Evolutionary conservation across 2,329 filamentous ascomycete genomes (phyloP).

Genomic region (Tolypocladium capitatum): DNA sequence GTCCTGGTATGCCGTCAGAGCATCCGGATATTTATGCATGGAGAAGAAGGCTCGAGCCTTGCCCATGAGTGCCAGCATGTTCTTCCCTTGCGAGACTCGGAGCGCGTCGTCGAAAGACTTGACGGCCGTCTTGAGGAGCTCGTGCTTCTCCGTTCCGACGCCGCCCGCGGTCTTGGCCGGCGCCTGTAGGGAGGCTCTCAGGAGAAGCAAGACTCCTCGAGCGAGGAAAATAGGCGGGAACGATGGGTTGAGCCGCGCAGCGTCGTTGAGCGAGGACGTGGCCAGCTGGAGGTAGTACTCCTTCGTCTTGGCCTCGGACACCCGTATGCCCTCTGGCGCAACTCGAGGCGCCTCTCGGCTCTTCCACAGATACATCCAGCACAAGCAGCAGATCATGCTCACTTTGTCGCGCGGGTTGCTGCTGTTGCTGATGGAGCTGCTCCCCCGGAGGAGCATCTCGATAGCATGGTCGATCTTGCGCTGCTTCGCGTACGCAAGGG

Average conservation of each 20-base stretch:
- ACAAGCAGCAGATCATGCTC: conserved; percentile 70
- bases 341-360: conserved; percentile 63
- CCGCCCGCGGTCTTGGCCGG: conserved; percentile 56
- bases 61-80: conserved; percentile 85
- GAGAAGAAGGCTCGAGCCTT: conserved; percentile 80
- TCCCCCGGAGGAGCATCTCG: conserved; percentile 60
- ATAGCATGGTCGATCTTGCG: conserved; percentile 78
- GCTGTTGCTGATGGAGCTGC: conserved; percentile 54
- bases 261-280: conserved; percentile 87
- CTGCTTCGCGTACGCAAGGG: conserved; percentile 92
- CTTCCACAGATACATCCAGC: conserved; percentile 86
- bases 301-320: conserved; percentile 73
- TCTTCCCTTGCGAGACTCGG: conserved; percentile 69
- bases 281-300: conserved; percentile 84
- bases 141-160: conserved; percentile 59
- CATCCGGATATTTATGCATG: conserved; percentile 72
- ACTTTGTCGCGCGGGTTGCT: conserved; percentile 70
- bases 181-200: conserved; percentile 73
- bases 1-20: conserved; percentile 74
- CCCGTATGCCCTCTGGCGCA: conserved; percentile 46
- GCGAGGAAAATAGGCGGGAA: conserved; percentile 87
- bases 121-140: conserved; percentile 70
- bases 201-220: conserved; percentile 74
- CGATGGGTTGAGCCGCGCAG: conserved; percentile 82
- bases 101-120: conserved; percentile 94